Evolutionary conservation across 768 basidiomycete species (phyloP), one percentile per base, ranked within the genome.

Genomic region (Pleurotus eryngii): DNA sequence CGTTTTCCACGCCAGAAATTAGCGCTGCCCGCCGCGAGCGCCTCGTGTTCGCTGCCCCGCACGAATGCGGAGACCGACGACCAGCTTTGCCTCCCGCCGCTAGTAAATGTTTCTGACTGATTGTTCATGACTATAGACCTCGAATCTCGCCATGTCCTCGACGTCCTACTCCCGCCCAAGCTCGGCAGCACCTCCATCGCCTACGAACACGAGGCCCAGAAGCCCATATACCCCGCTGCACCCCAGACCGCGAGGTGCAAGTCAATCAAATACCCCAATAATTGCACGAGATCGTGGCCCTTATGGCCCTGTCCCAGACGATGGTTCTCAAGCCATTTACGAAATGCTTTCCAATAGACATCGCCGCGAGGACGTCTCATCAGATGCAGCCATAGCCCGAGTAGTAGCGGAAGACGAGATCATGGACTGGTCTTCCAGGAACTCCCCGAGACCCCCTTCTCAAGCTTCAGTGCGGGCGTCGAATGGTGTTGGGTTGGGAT

Each of bases 231-330:
- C 51, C 38, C 51, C 51, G 39, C 18, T 54, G 51, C 26, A 54
- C 51, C 51, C 51, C 43, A 54, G 51, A 38, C 51, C 51, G n/a
- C 51, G 51, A 54, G 51, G 51, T 54, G 51, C 51, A 15, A 54
- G 51, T 38, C 35, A 39, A 54, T 54, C 51, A 39, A 54, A 54
- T 54, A 54, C 51, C 37, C 51, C 51, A 18, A 42, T 51, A n/a
- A 51, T 40, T 42, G 38, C 51, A 39, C 51, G 51, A 54, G 51
- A 54, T 54, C 51, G 51, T 42, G 51, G 37, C 43, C n/a, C 51
- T 20, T 54, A 54, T 50, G 49, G 49, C 51, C 51, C 51, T 48
- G 46, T 20, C 46, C 22, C 46, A 54, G 51, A 54, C 22, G 51
- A 54, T 26, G 51, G 51, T 24, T 54, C 51, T 14, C 51, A 54